These are phyloP conservation scores for Xerocomellus amylosporus DNA, from an alignment of 768 basidiomycete genomes.

Conservation along the genomic window DNA sequence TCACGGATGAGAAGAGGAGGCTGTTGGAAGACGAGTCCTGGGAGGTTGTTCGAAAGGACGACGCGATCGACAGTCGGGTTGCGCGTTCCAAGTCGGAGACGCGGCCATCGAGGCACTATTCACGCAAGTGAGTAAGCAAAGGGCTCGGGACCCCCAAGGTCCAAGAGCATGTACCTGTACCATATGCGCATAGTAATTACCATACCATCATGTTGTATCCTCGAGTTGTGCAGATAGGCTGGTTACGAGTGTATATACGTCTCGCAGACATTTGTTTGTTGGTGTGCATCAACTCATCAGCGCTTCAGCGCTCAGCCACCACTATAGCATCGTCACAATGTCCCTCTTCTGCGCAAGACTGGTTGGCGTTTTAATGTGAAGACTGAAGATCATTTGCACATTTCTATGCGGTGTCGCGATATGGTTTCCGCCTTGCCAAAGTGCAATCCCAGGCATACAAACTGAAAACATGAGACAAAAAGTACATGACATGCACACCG, in stretches of 20 bases:
- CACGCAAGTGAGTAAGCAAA: slow-evolving; percentile 10
- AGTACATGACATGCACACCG: slow-evolving; percentile 2
- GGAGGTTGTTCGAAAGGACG: slow-evolving; percentile 16
- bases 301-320: no score
- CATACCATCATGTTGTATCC: slow-evolving; percentile 5
- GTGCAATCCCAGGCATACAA: not conserved
- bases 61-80: slow-evolving; percentile 3
- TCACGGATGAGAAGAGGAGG: slow-evolving; percentile 17
- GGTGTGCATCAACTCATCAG: no score
- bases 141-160: not conserved
- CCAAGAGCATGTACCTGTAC: not conserved
- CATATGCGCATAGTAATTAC: not conserved
- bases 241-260: not conserved
- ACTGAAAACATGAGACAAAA: slow-evolving; percentile 17
- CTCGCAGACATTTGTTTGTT: not conserved
- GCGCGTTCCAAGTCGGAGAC: slow-evolving; percentile 29
- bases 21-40: slow-evolving; percentile 21
- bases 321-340: no score
- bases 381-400: not conserved
- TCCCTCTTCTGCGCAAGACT: no score
- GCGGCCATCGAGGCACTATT: slow-evolving; percentile 18
- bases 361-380: no score
- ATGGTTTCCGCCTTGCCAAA: not conserved
- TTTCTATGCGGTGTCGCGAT: not conserved
- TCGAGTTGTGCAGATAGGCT: slow-evolving; percentile 5